Evolutionary conservation across 441 rosid genomes (phyloP).

Genomic region (Eugenia klotzschiana): DNA sequence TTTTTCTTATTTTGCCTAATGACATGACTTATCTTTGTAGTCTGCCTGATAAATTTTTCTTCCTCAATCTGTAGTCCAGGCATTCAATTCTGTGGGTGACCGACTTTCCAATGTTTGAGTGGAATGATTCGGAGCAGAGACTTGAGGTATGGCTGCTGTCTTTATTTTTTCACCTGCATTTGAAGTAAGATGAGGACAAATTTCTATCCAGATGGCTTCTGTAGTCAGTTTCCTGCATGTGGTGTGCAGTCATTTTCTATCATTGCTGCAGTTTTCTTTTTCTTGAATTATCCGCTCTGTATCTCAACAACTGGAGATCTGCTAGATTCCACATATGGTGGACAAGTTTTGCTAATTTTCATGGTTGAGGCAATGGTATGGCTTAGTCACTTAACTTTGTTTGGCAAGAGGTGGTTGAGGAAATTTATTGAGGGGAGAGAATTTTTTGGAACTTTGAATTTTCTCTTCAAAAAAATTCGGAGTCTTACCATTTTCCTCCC

Average conservation of each 20-base stretch:
- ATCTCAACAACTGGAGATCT: neutral
- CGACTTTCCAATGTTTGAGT: constrained; percentile 94
- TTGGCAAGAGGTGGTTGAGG: neutral
- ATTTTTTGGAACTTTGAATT: neutral
- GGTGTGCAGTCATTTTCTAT: neutral
- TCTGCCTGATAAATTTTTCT: neutral
- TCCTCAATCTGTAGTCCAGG: constrained; percentile 38
- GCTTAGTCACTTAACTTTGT: neutral
- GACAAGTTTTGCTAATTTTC: neutral
- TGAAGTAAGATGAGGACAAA: neutral
- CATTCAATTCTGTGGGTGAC: constrained; percentile 89
- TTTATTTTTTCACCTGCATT: neutral
- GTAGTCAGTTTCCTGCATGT: neutral
- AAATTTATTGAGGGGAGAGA: neutral
- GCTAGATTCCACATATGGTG: neutral
- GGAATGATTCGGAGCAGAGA: constrained; percentile 81
- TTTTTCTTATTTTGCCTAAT: neutral
- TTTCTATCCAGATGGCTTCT: neutral
- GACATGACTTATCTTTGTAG: neutral
- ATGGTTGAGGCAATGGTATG: neutral
- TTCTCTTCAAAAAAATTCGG: neutral
- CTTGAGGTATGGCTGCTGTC: constrained; percentile 52
- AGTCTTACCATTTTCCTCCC: neutral
- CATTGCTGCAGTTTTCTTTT: neutral
- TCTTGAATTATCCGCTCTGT: neutral